Percentiles rank a stretch among this genome's conserved stretches.
These are phyloP conservation scores for Pseudogymnoascus sp. DNA, from an alignment of 2,329 filamentous ascomycete species.

Conservation along the genomic window DNA sequence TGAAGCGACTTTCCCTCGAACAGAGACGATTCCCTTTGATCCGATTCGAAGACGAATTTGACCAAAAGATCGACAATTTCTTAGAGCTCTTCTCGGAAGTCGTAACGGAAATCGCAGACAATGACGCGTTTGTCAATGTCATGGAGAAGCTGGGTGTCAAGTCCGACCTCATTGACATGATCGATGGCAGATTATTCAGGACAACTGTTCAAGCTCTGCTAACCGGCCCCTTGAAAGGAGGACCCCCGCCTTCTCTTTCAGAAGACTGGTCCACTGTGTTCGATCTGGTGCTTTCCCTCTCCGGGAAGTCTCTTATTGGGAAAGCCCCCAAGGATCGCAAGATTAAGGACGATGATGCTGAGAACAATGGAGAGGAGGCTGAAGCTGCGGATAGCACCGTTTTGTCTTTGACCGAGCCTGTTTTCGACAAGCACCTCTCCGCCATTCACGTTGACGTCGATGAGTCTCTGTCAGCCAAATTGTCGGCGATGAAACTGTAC, in stretches of 20 bases:
- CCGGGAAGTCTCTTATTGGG: slow-evolving; percentile 11
- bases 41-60: slow-evolving; percentile 27
- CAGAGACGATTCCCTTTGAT: slow-evolving; percentile 32
- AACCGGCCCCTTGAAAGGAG: slow-evolving; percentile 16
- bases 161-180: slow-evolving; percentile 45
- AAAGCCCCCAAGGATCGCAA: slow-evolving; percentile 19
- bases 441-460: slow-evolving; percentile 34
- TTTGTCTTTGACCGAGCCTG: slow-evolving; percentile 41
- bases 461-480: slow-evolving; percentile 20
- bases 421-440: slow-evolving; percentile 40
- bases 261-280: slow-evolving; percentile 22
- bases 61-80: slow-evolving; percentile 32
- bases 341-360: slow-evolving; percentile 17
- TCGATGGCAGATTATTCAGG: slow-evolving; percentile 45
- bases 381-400: slow-evolving; percentile 25
- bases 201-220: slow-evolving; percentile 25
- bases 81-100: slow-evolving; percentile 31
- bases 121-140: slow-evolving; percentile 18
- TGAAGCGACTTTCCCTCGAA: slow-evolving; percentile 35
- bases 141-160: slow-evolving; percentile 17
- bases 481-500: slow-evolving; percentile 33
- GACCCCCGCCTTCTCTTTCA: slow-evolving; percentile 16
- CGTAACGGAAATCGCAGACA: slow-evolving; percentile 31
- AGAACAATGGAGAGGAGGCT: slow-evolving; percentile 12
- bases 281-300: slow-evolving; percentile 12